Evolutionary conservation across 2,329 filamentous ascomycete species (phyloP).

Genomic region (Plectosphaerella plurivora): DNA sequence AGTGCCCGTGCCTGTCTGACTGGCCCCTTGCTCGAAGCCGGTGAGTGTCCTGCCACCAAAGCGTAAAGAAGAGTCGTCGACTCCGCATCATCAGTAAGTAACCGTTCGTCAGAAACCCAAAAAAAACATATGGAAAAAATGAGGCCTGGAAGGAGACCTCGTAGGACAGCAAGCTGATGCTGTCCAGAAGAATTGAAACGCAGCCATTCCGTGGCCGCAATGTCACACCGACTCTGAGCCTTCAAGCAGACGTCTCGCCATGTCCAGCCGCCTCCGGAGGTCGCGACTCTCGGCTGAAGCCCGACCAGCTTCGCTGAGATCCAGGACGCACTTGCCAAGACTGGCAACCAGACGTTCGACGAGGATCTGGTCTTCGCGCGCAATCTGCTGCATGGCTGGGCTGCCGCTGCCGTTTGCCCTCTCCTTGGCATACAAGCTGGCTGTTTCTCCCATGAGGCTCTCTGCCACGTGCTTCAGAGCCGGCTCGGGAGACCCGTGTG

Average conservation of each 20-base stretch:
- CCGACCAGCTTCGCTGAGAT: constrained; percentile 49
- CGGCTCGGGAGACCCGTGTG: constrained; percentile 39
- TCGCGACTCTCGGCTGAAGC: constrained; percentile 56
- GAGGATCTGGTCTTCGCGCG: constrained; percentile 53
- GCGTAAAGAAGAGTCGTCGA: background rate
- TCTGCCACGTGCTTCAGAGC: constrained; percentile 44
- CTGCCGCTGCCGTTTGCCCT: constrained; percentile 20
- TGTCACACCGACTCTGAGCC: constrained; percentile 44
- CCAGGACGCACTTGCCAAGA: constrained; percentile 56
- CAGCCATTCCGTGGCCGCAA: constrained; percentile 3
- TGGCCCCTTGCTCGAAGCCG: too few relatives aligned
- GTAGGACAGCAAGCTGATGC: background rate
- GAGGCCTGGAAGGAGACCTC: background rate
- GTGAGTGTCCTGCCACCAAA: too few relatives aligned
- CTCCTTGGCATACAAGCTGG: constrained; percentile 33
- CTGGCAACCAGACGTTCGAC: constrained; percentile 57
- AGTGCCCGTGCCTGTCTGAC: too few relatives aligned
- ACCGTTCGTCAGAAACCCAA: background rate
- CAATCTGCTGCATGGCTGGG: constrained; percentile 39
- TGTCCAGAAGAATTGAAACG: constrained; percentile 6
- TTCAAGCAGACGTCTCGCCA: constrained; percentile 68
- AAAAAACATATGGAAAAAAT: background rate
- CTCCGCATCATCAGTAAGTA: constrained; percentile 9
- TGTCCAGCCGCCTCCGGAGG: constrained; percentile 68
- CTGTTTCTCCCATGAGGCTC: constrained; percentile 42